A percentile compares a stretch with the other conserved stretches of the same genome.
Evolutionary conservation across 768 basidiomycete genomes (phyloP).

Genomic region (Saitozyma podzolica): DNA sequence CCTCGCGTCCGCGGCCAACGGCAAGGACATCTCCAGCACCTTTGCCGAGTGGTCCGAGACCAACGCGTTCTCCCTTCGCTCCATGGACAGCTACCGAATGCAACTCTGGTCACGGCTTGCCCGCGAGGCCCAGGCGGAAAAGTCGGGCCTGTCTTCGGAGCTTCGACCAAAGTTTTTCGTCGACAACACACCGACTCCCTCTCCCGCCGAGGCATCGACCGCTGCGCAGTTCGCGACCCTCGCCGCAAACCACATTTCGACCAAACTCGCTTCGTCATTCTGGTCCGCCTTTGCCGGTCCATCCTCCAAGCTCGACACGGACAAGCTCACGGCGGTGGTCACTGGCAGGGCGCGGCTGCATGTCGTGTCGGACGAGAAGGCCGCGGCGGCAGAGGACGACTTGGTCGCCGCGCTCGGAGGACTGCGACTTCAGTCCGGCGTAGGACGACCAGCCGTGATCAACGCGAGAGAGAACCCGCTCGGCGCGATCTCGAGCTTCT

Average conservation of each 20-base stretch:
- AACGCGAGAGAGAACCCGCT: conserved; percentile 34
- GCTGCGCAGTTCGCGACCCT: conserved; percentile 18
- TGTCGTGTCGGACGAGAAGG: conserved; percentile 20
- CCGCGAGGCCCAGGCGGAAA: conserved; percentile 59
- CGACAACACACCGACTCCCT: conserved; percentile 19
- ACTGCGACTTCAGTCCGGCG: conserved; percentile 34
- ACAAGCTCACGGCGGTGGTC: conserved; percentile 46
- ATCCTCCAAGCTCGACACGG: conserved; percentile 29
- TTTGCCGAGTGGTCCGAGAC: conserved; percentile 78
- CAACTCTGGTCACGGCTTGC: conserved; percentile 92
- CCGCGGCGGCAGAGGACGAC: conserved; percentile 15
- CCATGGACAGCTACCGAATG: conserved; percentile 81
- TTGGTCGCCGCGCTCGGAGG: conserved; percentile 25
- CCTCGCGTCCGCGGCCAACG: conserved; percentile 51
- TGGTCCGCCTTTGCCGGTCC: conserved; percentile 42
- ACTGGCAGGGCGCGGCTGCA: conserved; percentile 36
- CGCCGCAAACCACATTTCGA: conserved; percentile 32
- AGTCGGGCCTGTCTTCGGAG: conserved; percentile 35
- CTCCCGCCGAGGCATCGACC: conserved; percentile 3
- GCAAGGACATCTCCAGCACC: conserved; percentile 51
- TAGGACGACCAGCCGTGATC: conserved; percentile 1
- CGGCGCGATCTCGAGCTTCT: conserved; percentile 15
- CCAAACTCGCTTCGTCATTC: conserved; percentile 45
- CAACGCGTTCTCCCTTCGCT: conserved; percentile 85
- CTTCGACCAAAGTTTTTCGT: conserved; percentile 50